Evolutionary conservation across 495 filamentous ascomycete genomes (phyloP), one percentile per base, ranked within the genome.

Genomic region (Rhizodiscina lignyota): DNA sequence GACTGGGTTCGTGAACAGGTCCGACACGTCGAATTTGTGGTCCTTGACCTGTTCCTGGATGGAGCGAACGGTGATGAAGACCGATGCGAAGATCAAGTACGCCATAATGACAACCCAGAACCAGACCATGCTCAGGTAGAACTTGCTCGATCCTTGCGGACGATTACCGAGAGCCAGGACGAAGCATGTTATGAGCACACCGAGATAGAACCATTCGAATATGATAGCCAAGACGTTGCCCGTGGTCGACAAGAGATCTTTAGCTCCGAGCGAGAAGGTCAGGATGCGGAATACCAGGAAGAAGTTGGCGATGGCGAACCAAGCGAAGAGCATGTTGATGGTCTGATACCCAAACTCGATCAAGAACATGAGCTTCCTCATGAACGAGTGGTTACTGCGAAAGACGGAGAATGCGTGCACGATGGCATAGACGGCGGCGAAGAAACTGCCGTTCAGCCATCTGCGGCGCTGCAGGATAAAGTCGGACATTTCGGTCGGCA

Each of bases 221-320:
- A 94, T 70, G 12, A 94, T 76, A 30, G 80, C 80, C 16, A 99
- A 63, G 38, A 92, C 67, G 10, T 70, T 66, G 28, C 91, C 91
- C 21, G 68, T 68, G 3, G 67, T 72, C 13, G 82, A 80, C 6
- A 92, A 62, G 2, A 94, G 67, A 8, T 68, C 55, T 0, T 55
- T 48, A 11, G 67, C 63, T 28, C 77, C 75, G 38, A 99, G 67
- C 48, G 83, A 87, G 21, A 74, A 77, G 1, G 87, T 96, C 43
- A 99, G 57, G 52, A 99, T 99, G 49, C 86, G 83, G 64, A 99
- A 99, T 30, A 99, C 91, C 45, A 99, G 60, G 70, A 96, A 99
- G 68, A 99, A 99, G 55, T 99, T 99, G 44, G 91, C 89, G 48
- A 99, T 89, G 46, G 82, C 83, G 58, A 99, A 96, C 91, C 91